Evolutionary conservation across 805 yeast species (phyloP).

Genomic region (Metschnikowia picachoensis): DNA sequence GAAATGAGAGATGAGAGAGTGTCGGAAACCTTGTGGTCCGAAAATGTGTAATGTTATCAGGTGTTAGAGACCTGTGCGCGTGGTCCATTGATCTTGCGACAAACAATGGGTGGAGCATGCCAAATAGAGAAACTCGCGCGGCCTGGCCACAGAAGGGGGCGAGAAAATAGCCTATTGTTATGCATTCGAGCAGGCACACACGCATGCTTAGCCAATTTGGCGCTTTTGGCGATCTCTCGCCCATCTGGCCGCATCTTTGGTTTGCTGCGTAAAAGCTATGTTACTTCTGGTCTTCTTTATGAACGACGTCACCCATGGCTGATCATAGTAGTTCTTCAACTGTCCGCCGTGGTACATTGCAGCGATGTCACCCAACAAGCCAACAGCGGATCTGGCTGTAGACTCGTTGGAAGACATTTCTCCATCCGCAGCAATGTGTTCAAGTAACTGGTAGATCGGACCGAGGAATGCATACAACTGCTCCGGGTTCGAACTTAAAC

Average conservation of each 20-base stretch:
- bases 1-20: not conserved
- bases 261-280: conserved; percentile 54
- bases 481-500: conserved; percentile 68
- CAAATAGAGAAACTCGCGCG: not conserved
- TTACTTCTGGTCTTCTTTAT: conserved; percentile 70
- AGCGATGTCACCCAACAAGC: conserved; percentile 89
- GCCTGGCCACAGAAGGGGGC: not conserved
- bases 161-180: too few relatives aligned
- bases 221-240: conserved; percentile 82
- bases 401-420: conserved; percentile 61
- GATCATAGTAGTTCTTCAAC: conserved; percentile 59
- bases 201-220: conserved; percentile 17
- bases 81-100: not conserved
- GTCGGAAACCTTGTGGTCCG: not conserved
- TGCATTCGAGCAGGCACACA: too few relatives aligned
- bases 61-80: too few relatives aligned
- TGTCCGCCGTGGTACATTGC: conserved; percentile 80
- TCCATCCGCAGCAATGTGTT: conserved; percentile 55
- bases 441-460: conserved; percentile 67
- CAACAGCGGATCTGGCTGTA: conserved; percentile 79
- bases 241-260: conserved; percentile 95
- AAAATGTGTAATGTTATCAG: not conserved
- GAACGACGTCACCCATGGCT: conserved; percentile 76
- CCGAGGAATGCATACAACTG: conserved; percentile 62
- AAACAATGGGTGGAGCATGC: conserved; percentile 1